Conservation (phyloP, 441 rosid genomes). For the Aquilaria agallochum region DNA sequence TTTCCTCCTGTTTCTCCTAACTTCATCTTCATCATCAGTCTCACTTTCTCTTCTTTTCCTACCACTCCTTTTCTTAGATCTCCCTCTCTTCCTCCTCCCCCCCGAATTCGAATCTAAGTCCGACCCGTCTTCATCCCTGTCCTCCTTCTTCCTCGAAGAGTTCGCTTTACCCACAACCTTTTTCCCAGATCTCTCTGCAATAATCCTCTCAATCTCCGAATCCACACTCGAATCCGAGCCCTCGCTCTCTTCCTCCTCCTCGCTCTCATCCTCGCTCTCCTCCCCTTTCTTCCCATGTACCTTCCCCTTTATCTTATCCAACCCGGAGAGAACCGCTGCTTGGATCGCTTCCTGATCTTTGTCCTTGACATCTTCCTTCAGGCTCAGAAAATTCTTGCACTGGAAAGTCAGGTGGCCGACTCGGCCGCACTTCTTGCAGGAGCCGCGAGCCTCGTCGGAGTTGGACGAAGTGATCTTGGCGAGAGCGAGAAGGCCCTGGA, state of each 20-base stretch:
- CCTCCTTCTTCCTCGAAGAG: slow-evolving; percentile 34
- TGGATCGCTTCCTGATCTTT: slow-evolving; percentile 54
- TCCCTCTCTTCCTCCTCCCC: slow-evolving; percentile 63
- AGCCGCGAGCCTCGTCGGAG: slow-evolving; percentile 81
- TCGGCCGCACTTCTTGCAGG: slow-evolving; percentile 91
- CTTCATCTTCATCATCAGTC: slow-evolving; percentile 58
- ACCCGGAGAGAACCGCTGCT: slow-evolving; percentile 57
- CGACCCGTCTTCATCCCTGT: slow-evolving; percentile 33
- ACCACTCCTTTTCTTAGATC: slow-evolving; percentile 48
- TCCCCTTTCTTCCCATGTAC: slow-evolving; percentile 35
- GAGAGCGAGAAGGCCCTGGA: slow-evolving; percentile 83
- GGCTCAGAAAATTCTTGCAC: slow-evolving; percentile 79
- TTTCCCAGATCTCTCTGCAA: slow-evolving; percentile 70
- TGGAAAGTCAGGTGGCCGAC: slow-evolving; percentile 90
- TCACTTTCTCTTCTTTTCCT: slow-evolving; percentile 35
- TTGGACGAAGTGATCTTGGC: slow-evolving; percentile 68
- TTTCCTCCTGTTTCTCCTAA: slow-evolving; percentile 45
- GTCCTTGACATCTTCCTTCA: slow-evolving; percentile 64
- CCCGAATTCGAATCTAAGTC: slow-evolving; percentile 59
- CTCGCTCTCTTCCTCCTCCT: slow-evolving; percentile 74
- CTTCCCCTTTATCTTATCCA: slow-evolving; percentile 62
- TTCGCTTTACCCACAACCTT: slow-evolving; percentile 35
- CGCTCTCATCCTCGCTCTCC: slow-evolving; percentile 37
- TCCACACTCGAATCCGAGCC: slow-evolving; percentile 76
- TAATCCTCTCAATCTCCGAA: slow-evolving; percentile 85